These are phyloP conservation scores for Trifolium pratense DNA, from an alignment of 306 rosid species.

Conservation along the genomic window DNA sequence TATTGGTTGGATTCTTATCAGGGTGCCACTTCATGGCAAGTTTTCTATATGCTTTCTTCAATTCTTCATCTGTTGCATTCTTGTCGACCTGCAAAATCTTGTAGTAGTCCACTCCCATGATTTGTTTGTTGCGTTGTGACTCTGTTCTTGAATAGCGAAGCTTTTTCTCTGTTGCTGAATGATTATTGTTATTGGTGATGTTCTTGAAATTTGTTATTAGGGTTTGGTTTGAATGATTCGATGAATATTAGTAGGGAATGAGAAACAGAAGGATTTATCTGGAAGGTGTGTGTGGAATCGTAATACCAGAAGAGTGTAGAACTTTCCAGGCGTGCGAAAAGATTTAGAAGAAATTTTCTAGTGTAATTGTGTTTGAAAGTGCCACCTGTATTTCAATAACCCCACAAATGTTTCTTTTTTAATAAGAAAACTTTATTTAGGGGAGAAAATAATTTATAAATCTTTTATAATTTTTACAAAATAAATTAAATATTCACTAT, in stretches of 20 bases:
- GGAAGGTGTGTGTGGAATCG: conserved; percentile 33
- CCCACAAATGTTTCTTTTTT: background rate
- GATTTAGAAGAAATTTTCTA: background rate
- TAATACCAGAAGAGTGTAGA: conserved; percentile 60
- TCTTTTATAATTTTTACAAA: no score
- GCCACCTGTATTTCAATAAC: conserved; percentile 33
- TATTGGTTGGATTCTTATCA: conserved; percentile 81
- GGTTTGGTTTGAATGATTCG: background rate
- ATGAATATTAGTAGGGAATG: background rate
- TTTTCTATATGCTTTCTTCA: conserved; percentile 87
- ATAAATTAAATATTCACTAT: no score
- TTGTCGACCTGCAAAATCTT: conserved; percentile 77
- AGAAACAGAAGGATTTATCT: conserved; percentile 44
- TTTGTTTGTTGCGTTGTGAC: background rate
- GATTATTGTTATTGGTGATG: background rate
- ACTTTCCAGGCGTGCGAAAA: conserved; percentile 50
- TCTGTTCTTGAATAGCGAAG: background rate
- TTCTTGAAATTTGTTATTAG: background rate
- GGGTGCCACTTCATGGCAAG: conserved; percentile 99
- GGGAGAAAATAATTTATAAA: no score
- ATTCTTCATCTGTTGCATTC: conserved; percentile 74
- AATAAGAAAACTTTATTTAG: no score
- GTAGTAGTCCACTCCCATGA: conserved; percentile 84
- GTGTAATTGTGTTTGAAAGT: background rate
- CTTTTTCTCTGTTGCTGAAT: background rate